Evolutionary conservation across 1,284 basidiomycete species (phyloP).

Genomic region (Fomitopsis palustris): DNA sequence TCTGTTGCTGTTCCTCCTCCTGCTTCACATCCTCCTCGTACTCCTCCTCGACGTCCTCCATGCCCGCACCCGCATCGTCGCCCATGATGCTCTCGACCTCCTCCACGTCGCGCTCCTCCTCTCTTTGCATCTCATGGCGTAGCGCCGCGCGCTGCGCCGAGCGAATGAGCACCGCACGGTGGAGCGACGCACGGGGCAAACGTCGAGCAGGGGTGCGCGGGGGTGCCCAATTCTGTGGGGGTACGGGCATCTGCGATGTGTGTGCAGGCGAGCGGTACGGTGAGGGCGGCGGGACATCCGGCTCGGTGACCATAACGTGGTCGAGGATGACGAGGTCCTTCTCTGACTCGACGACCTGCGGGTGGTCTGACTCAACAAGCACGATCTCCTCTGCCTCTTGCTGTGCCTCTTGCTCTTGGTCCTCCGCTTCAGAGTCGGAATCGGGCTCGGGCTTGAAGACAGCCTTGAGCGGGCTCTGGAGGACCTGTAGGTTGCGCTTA

Average conservation of each 20-base stretch:
- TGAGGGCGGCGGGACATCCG: slow-evolving; percentile 9
- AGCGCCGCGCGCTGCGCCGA: slow-evolving; percentile 59
- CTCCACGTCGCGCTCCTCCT: slow-evolving; percentile 25
- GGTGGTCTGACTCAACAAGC: slow-evolving; percentile 62
- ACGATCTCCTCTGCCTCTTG: slow-evolving; percentile 45
- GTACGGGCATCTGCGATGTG: slow-evolving; percentile 9
- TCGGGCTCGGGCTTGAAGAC: slow-evolving; percentile 22
- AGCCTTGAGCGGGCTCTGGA: slow-evolving; percentile 55
- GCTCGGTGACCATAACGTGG: slow-evolving; percentile 41
- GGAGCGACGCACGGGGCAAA: slow-evolving; percentile 45
- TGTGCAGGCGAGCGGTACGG: neutral
- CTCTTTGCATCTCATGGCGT: slow-evolving; percentile 30
- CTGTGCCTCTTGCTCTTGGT: slow-evolving; percentile 34
- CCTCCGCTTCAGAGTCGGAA: slow-evolving; percentile 36
- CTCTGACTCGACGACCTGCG: slow-evolving; percentile 65
- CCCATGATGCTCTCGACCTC: slow-evolving; percentile 26
- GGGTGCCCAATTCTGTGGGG: slow-evolving; percentile 20
- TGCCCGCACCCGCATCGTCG: slow-evolving; percentile 28
- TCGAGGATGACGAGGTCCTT: slow-evolving; percentile 70
- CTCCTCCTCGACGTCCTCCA: slow-evolving; percentile 37
- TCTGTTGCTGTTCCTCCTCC: slow-evolving; percentile 21
- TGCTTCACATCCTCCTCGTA: slow-evolving; percentile 29
- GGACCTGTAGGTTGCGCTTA: slow-evolving; percentile 55
- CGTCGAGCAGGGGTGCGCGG: slow-evolving; percentile 43
- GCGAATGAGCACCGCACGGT: slow-evolving; percentile 65